Conservation (phyloP, 2,329 filamentous ascomycete species). For the Epichloe aotearoae region DNA sequence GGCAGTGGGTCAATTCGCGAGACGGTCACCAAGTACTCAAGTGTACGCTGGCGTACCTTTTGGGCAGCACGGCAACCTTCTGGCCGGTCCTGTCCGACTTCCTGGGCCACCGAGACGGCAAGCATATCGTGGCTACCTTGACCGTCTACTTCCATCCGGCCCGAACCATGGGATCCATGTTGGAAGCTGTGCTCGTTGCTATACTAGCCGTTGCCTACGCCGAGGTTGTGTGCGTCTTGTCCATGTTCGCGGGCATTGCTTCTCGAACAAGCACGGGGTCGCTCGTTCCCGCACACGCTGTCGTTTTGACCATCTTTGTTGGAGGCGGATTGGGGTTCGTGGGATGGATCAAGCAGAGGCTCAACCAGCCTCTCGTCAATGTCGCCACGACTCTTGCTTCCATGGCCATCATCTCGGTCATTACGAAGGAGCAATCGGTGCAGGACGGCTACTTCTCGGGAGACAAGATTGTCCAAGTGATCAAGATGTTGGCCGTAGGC, state of each 20-base stretch:
- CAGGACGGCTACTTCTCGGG: conserved; percentile 71
- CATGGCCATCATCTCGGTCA: conserved; percentile 74
- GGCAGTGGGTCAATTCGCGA: conserved; percentile 54
- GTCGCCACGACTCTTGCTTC: conserved; percentile 77
- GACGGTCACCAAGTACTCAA: conserved; percentile 74
- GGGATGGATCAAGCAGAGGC: conserved; percentile 72
- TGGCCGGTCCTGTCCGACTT: conserved; percentile 58
- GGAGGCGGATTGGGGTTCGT: conserved; percentile 78
- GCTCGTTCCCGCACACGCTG: conserved; percentile 58
- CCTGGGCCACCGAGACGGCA: conserved; percentile 75
- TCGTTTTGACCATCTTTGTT: conserved; percentile 73
- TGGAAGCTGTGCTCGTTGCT: conserved; percentile 68
- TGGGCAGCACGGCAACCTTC: conserved; percentile 80
- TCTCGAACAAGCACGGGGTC: conserved; percentile 56
- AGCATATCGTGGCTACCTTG: conserved; percentile 86
- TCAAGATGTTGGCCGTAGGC: conserved; percentile 75
- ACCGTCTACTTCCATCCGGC: conserved; percentile 93
- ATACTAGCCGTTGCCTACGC: conserved; percentile 63
- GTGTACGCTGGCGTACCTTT: conserved; percentile 77
- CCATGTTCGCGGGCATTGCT: conserved; percentile 78
- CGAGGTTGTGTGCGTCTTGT: conserved; percentile 57
- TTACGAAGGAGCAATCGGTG: conserved; percentile 84
- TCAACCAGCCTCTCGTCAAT: conserved; percentile 69
- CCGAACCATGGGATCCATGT: conserved; percentile 76
- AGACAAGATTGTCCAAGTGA: conserved; percentile 66